Percentiles rank a stretch among this genome's conserved stretches.
Conservation (phyloP, 2,329 filamentous ascomycete species). For the Trichoderma atrobrunneum region DNA sequence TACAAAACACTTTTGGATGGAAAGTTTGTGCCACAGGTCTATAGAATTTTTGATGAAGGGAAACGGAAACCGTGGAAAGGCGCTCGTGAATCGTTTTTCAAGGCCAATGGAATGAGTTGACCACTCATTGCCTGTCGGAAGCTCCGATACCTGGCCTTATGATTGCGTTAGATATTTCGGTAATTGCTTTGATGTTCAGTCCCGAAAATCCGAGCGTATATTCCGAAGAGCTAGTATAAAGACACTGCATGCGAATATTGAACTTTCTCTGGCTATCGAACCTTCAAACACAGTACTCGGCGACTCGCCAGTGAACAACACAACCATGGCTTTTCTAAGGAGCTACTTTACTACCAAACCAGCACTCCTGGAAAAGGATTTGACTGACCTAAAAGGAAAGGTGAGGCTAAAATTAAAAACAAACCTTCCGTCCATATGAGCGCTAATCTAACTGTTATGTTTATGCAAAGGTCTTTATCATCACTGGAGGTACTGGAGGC, state of each 20-base stretch:
- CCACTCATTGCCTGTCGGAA: neutral
- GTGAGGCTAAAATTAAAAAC: neutral
- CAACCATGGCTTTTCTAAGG: neutral
- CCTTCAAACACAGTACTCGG: neutral
- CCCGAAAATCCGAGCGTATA: neutral
- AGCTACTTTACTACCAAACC: neutral
- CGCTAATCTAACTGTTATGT: neutral
- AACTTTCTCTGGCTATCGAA: neutral
- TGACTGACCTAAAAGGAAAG: neutral
- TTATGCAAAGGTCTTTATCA: neutral
- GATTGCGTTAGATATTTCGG: neutral
- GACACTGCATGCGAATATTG: neutral
- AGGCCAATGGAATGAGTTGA: neutral
- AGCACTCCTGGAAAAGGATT: neutral
- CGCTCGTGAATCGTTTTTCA: slow-evolving; percentile 5
- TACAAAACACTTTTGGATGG: slow-evolving; percentile 34
- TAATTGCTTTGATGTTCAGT: neutral
- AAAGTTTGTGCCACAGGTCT: slow-evolving; percentile 22
- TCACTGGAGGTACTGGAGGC: neutral
- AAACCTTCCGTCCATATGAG: neutral
- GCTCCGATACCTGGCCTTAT: neutral
- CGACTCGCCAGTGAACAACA: neutral
- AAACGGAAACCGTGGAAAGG: slow-evolving; percentile 24
- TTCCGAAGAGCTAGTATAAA: neutral
- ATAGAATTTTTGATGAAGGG: slow-evolving; percentile 23